phyloP scores from a whole-genome alignment of 2,329 filamentous ascomycete genomes.

The Leptographium procerum region DNA sequence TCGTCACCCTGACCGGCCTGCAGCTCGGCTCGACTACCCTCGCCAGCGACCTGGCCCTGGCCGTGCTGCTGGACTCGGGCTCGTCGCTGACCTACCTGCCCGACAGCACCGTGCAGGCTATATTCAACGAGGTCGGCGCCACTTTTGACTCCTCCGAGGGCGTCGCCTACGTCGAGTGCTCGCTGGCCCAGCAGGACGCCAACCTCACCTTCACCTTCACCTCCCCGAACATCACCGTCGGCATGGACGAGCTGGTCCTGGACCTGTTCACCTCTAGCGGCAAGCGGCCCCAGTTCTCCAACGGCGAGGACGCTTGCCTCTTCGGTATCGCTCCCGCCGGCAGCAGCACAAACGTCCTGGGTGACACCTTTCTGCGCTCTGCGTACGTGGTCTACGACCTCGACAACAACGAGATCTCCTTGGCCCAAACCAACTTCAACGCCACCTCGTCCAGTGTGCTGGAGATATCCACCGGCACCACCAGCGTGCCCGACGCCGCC shows the following conservation, averaged over 20 bases:
- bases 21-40: constrained; percentile 30
- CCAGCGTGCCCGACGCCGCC: constrained; percentile 42
- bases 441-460: constrained; percentile 35
- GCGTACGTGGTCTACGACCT: constrained; percentile 70
- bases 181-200: constrained; percentile 29
- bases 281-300: constrained; percentile 35
- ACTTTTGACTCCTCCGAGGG: constrained; percentile 40
- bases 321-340: constrained; percentile 56
- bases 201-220: constrained; percentile 44
- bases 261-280: constrained; percentile 36
- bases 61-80: constrained; percentile 61
- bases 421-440: constrained; percentile 58
- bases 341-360: constrained; percentile 47
- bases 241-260: constrained; percentile 49
- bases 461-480: constrained; percentile 41
- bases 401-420: constrained; percentile 57
- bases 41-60: constrained; percentile 38
- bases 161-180: constrained; percentile 51
- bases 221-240: constrained; percentile 39
- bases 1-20: constrained; percentile 56
- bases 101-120: constrained; percentile 35
- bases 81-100: constrained; percentile 59
- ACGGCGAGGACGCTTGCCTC: constrained; percentile 47
- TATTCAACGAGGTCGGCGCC: constrained; percentile 49
- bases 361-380: constrained; percentile 63